Evolutionary conservation across 352 stramenopile species (phyloP).

Genomic region (Phytophthora tubulina): DNA sequence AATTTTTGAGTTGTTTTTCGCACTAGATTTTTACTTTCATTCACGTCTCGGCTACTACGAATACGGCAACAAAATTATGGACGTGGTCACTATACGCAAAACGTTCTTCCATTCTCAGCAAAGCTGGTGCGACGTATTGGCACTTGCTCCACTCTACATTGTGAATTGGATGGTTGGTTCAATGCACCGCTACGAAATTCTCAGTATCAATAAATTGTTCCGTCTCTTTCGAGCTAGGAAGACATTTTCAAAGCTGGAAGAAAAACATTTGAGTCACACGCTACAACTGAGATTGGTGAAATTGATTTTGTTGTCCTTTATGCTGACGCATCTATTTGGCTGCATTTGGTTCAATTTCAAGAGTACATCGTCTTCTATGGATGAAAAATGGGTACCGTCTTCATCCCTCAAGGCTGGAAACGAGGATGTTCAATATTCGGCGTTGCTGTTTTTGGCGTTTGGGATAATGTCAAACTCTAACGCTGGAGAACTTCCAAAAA

Average conservation of each 20-base stretch:
- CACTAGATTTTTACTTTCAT: slow-evolving; percentile 57
- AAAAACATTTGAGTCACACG: slow-evolving; percentile 50
- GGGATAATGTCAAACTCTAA: slow-evolving; percentile 64
- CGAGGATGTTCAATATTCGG: slow-evolving; percentile 43
- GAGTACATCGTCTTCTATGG: not conserved
- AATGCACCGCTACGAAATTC: slow-evolving; percentile 34
- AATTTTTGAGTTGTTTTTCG: slow-evolving; percentile 55
- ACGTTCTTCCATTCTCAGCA: slow-evolving; percentile 48
- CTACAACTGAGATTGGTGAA: slow-evolving; percentile 58
- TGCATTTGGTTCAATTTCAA: slow-evolving; percentile 74
- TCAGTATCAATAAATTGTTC: slow-evolving; percentile 68
- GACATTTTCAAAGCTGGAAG: slow-evolving; percentile 43
- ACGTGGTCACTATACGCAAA: slow-evolving; percentile 44
- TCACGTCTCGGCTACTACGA: slow-evolving; percentile 65
- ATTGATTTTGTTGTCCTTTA: slow-evolving; percentile 55
- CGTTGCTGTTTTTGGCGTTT: slow-evolving; percentile 66
- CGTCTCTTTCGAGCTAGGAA: slow-evolving; percentile 40
- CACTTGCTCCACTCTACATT: slow-evolving; percentile 50
- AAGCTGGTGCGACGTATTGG: slow-evolving; percentile 46
- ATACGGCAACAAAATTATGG: slow-evolving; percentile 79
- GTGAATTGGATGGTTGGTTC: slow-evolving; percentile 49
- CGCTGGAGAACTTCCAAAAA: slow-evolving; percentile 49
- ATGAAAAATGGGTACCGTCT: slow-evolving; percentile 21
- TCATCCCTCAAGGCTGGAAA: slow-evolving; percentile 5
- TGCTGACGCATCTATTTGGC: slow-evolving; percentile 59